Evolutionary conservation across 2,329 filamentous ascomycete genomes (phyloP).

Genomic region (Colletotrichum sp.): DNA sequence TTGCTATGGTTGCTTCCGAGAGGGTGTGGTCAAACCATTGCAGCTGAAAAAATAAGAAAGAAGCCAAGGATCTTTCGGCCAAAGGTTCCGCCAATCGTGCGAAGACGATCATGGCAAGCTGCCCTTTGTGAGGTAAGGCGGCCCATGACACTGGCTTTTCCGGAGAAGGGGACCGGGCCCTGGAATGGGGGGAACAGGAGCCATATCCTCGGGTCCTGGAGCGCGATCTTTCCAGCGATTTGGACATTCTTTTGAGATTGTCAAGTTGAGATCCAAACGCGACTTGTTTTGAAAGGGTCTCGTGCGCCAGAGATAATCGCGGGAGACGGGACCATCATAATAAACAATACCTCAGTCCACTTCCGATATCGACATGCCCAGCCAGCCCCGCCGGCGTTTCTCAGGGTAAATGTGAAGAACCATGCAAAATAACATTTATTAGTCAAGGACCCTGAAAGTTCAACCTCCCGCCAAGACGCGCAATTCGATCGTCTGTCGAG

Average conservation of each 20-base stretch:
- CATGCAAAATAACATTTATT: neutral
- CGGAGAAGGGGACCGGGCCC: neutral
- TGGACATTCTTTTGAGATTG: neutral
- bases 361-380: neutral
- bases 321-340: neutral
- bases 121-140: slow-evolving; percentile 27
- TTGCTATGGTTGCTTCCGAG: slow-evolving; percentile 19
- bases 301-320: neutral
- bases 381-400: neutral
- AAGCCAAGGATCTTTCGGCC: slow-evolving; percentile 27
- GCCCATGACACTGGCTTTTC: slow-evolving; percentile 17
- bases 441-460: neutral
- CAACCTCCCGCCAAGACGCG: neutral
- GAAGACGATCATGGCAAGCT: slow-evolving; percentile 30
- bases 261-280: neutral
- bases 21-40: slow-evolving; percentile 14
- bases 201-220: neutral
- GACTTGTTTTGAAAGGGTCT: neutral
- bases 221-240: neutral
- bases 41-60: slow-evolving; percentile 27
- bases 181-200: neutral
- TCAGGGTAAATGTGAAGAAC: neutral
- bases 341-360: neutral
- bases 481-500: neutral
- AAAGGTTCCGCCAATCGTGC: slow-evolving; percentile 31